phyloP scores from a whole-genome alignment of 1,284 basidiomycete species.

The Phlebopus sp. region DNA sequence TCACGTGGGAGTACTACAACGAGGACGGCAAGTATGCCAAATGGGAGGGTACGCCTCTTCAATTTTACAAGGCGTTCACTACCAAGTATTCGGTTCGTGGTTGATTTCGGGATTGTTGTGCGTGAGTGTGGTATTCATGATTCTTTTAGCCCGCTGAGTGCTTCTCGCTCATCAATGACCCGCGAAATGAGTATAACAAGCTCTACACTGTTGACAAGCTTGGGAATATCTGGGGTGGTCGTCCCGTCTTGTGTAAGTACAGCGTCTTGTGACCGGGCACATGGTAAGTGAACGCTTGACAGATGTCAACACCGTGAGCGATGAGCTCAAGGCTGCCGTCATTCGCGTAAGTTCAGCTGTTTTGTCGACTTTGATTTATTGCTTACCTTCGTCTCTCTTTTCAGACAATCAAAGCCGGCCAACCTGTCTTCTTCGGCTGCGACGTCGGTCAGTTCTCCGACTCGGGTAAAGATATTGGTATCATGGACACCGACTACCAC shows the following conservation, averaged over 20 bases:
- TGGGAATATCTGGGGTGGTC: constrained; percentile 88
- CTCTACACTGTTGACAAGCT: constrained; percentile 93
- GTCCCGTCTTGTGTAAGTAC: constrained; percentile 74
- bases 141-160: constrained; percentile 53
- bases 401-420: constrained; percentile 81
- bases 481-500: constrained; percentile 85
- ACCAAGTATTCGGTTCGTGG: constrained; percentile 56
- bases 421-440: constrained; percentile 94
- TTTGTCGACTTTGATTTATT: neutral
- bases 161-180: constrained; percentile 95
- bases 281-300: constrained; percentile 7
- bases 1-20: constrained; percentile 90
- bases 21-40: constrained; percentile 73
- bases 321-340: constrained; percentile 77
- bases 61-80: constrained; percentile 72
- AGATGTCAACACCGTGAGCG: constrained; percentile 90
- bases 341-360: constrained; percentile 49
- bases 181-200: constrained; percentile 78
- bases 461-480: constrained; percentile 62
- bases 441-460: constrained; percentile 84
- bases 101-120: constrained; percentile 3
- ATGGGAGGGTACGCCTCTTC: constrained; percentile 78
- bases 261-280: neutral
- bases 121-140: constrained; percentile 6
- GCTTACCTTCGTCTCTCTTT: neutral